Percentiles rank a stretch among this genome's conserved stretches.
Evolutionary conservation across 2,329 filamentous ascomycete genomes (phyloP).

Genomic region (Xylariaceae sp.): DNA sequence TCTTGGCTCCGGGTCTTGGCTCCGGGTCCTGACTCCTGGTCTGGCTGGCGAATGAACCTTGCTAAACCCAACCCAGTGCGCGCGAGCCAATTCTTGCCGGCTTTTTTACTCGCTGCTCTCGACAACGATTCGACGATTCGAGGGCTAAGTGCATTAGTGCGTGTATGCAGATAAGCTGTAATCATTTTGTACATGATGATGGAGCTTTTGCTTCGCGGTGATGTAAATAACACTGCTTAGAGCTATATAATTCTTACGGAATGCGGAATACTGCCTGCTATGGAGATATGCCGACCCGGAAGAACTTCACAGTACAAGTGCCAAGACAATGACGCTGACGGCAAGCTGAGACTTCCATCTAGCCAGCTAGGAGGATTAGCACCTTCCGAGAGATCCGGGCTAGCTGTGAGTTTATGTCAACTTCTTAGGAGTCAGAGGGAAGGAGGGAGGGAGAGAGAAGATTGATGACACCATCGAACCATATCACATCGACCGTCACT

Average conservation of each 20-base stretch:
- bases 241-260: too few species aligned
- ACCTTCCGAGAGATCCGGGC: conserved; percentile 12
- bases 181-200: background rate
- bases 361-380: background rate
- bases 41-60: background rate
- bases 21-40: background rate
- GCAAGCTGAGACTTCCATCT: background rate
- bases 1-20: background rate
- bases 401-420: too few species aligned
- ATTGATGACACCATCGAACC: conserved; percentile 20
- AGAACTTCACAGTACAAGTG: background rate
- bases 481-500: conserved; percentile 14
- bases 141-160: background rate
- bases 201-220: conserved; percentile 1
- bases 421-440: background rate
- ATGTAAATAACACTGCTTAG: background rate
- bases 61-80: background rate
- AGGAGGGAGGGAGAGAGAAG: conserved; percentile 1
- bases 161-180: background rate
- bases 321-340: too few species aligned
- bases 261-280: too few species aligned
- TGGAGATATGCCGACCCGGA: too few species aligned
- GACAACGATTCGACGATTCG: background rate
- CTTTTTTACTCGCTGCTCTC: background rate
- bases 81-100: background rate